These are phyloP conservation scores for Xylariomycetidae sp. DNA, from an alignment of 2,329 filamentous ascomycete genomes.

Conservation along the genomic window DNA sequence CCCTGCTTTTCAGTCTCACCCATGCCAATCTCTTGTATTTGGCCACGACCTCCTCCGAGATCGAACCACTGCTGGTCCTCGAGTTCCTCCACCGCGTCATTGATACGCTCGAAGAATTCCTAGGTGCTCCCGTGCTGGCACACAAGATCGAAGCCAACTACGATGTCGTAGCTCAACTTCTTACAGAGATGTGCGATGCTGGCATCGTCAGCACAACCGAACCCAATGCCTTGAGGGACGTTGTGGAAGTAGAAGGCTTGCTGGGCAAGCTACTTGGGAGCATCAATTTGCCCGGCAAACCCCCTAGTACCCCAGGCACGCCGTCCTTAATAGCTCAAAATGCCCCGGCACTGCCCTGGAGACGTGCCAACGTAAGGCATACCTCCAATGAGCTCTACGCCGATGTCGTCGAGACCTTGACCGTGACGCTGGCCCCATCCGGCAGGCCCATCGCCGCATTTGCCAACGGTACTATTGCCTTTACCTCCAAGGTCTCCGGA, in stretches of 20 bases:
- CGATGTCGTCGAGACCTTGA: slow-evolving; percentile 86
- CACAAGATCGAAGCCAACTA: slow-evolving; percentile 86
- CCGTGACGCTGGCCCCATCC: slow-evolving; percentile 84
- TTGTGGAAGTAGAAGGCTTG: slow-evolving; percentile 87
- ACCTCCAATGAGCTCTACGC: slow-evolving; percentile 97
- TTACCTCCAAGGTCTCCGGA: slow-evolving; percentile 91
- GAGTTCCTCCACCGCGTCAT: slow-evolving; percentile 93
- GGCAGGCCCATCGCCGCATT: slow-evolving; percentile 82
- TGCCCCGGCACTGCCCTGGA: slow-evolving; percentile 71
- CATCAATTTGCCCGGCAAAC: slow-evolving; percentile 69
- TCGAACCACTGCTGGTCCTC: slow-evolving; percentile 82
- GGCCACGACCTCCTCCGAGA: slow-evolving; percentile 77
- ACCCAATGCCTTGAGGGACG: slow-evolving; percentile 83
- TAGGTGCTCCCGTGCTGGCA: slow-evolving; percentile 80
- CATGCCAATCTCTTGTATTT: slow-evolving; percentile 86
- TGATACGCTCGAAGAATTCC: slow-evolving; percentile 90
- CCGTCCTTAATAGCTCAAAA: slow-evolving; percentile 40
- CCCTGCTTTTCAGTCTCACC: slow-evolving; percentile 80
- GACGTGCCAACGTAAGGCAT: slow-evolving; percentile 85
- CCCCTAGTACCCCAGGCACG: slow-evolving; percentile 35
- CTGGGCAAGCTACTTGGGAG: slow-evolving; percentile 85
- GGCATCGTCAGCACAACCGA: slow-evolving; percentile 88
- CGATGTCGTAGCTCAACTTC: slow-evolving; percentile 86
- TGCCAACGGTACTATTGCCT: slow-evolving; percentile 87
- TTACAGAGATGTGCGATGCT: slow-evolving; percentile 95